phyloP scores from a whole-genome alignment of 441 rosid species.

The Pelargonium australe region DNA sequence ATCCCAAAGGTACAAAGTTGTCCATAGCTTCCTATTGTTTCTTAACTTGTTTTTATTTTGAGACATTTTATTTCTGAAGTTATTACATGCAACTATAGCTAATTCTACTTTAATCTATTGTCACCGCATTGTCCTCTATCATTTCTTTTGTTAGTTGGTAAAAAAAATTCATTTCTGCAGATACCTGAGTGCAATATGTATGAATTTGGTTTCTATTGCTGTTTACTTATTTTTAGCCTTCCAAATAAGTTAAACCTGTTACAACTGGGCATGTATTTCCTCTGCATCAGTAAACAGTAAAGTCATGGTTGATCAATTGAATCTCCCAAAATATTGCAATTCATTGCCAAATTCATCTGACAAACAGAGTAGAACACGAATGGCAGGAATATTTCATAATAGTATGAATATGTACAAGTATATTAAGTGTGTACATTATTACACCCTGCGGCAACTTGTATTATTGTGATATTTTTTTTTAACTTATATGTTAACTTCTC shows the following conservation, averaged over 20 bases:
- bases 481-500: neutral
- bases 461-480: neutral
- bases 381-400: neutral
- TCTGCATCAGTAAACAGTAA: neutral
- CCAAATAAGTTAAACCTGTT: neutral
- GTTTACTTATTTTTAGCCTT: neutral
- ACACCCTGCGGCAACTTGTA: neutral
- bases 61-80: neutral
- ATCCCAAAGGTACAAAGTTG: constrained; percentile 72
- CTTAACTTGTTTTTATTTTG: neutral
- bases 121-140: neutral
- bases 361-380: neutral
- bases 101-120: too few relatives aligned
- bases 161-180: neutral
- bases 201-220: constrained; percentile 1
- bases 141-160: neutral
- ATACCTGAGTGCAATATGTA: neutral
- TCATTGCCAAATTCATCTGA: neutral
- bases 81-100: neutral
- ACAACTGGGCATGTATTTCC: neutral
- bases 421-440: neutral
- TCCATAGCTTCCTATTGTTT: neutral
- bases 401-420: neutral
- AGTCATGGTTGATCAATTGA: neutral
- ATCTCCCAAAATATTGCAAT: neutral